phyloP scores from a whole-genome alignment of 441 rosid species.

The Metrosideros polymorpha region DNA sequence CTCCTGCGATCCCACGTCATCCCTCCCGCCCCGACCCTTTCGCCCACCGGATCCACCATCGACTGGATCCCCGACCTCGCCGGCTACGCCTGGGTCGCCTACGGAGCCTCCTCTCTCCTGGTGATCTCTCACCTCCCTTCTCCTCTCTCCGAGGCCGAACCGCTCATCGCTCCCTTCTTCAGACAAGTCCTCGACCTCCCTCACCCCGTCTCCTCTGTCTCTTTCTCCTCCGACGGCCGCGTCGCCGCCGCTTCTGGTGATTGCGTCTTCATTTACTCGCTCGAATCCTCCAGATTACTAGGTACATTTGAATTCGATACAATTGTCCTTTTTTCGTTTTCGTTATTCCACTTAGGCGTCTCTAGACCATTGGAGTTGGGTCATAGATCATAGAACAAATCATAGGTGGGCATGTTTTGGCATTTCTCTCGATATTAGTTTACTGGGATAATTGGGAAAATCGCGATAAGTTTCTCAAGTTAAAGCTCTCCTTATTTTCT shows the following conservation, averaged over 20 bases:
- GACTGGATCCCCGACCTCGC: constrained; percentile 88
- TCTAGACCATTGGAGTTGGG: background rate
- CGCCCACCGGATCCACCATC: constrained; percentile 46
- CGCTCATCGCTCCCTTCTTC: constrained; percentile 50
- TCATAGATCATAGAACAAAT: background rate
- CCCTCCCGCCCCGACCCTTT: constrained; percentile 57
- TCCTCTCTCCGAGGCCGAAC: constrained; percentile 56
- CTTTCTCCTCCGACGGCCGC: constrained; percentile 84
- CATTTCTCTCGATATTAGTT: background rate
- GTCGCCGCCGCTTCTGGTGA: constrained; percentile 72
- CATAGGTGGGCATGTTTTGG: background rate
- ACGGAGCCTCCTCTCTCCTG: constrained; percentile 85
- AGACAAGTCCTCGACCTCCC: constrained; percentile 79
- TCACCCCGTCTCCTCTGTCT: constrained; percentile 49
- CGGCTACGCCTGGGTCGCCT: constrained; percentile 93
- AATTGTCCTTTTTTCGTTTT: background rate
- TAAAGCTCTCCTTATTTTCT: background rate
- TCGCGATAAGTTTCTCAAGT: background rate
- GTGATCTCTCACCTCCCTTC: constrained; percentile 91
- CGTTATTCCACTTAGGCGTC: background rate
- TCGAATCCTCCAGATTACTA: constrained; percentile 21
- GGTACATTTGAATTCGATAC: background rate
- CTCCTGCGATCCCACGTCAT: constrained; percentile 53
- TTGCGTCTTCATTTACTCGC: constrained; percentile 39
- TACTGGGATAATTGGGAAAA: constrained; percentile 5